Conservation (phyloP, 2,329 filamentous ascomycete species). For the Leptodontidium sp. region DNA sequence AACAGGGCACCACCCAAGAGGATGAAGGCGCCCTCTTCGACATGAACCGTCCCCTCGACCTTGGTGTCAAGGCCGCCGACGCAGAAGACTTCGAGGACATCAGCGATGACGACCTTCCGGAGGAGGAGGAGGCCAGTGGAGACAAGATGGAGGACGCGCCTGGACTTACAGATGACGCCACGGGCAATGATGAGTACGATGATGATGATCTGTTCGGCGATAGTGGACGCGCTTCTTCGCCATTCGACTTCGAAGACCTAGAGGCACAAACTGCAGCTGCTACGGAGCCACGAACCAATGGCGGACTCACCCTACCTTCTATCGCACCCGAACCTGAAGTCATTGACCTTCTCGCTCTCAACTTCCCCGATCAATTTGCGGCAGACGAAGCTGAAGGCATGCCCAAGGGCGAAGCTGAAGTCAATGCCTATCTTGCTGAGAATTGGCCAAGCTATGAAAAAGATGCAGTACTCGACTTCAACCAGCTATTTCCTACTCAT, state of each 20-base stretch:
- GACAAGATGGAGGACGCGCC: conserved; percentile 39
- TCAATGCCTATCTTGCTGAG: conserved; percentile 78
- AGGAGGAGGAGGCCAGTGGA: conserved; percentile 67
- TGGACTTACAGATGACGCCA: conserved; percentile 57
- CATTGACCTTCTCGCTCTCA: conserved; percentile 50
- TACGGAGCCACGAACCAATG: conserved; percentile 31
- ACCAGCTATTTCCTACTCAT: conserved; percentile 83
- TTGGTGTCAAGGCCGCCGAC: conserved; percentile 86
- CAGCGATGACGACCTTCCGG: conserved; percentile 87
- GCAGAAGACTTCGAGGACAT: conserved; percentile 93
- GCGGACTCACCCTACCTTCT: conserved; percentile 35
- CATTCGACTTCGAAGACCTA: conserved; percentile 41
- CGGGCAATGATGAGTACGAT: conserved; percentile 58
- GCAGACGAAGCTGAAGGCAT: conserved; percentile 66
- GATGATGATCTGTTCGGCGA: conserved; percentile 76
- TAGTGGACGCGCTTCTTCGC: conserved; percentile 49
- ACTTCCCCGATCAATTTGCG: conserved; percentile 52
- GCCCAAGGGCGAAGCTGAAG: conserved; percentile 75
- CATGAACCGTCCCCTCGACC: conserved; percentile 60
- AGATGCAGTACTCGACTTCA: conserved; percentile 78
- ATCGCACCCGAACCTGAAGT: conserved; percentile 33
- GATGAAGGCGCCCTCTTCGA: conserved; percentile 51
- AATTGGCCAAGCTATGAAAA: conserved; percentile 84
- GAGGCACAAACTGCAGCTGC: conserved; percentile 33
- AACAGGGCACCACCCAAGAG: background rate